Evolutionary conservation across 1,139 yeast species (phyloP).

Genomic region (Hyphopichia fennica): DNA sequence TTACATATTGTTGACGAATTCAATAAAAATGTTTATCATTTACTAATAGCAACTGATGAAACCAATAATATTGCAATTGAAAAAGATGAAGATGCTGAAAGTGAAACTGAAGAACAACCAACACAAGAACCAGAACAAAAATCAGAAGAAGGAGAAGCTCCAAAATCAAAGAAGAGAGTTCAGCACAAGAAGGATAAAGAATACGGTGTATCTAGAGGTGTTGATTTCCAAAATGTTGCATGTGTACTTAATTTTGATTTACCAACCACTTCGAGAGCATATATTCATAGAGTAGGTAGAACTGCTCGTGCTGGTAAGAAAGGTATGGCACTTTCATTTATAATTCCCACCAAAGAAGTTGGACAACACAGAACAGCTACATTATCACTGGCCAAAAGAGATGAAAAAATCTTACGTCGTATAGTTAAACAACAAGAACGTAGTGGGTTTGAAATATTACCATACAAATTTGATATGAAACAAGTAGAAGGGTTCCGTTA

Average conservation of each 20-base stretch:
- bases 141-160: slow-evolving; percentile 15
- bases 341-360: slow-evolving; percentile 77
- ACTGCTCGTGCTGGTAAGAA: slow-evolving; percentile 97
- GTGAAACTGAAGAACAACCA: slow-evolving; percentile 24
- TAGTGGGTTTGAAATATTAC: slow-evolving; percentile 70
- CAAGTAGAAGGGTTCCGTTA: slow-evolving; percentile 96
- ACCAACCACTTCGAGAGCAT: slow-evolving; percentile 86
- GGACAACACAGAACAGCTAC: slow-evolving; percentile 88
- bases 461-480: slow-evolving; percentile 87
- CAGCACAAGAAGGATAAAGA: slow-evolving; percentile 60
- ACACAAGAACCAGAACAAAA: slow-evolving; percentile 11
- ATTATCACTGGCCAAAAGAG: slow-evolving; percentile 69
- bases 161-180: slow-evolving; percentile 21
- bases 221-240: slow-evolving; percentile 93
- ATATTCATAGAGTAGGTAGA: slow-evolving; percentile 94
- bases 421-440: slow-evolving; percentile 76
- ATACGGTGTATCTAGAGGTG: slow-evolving; percentile 95
- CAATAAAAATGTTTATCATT: slow-evolving; percentile 82
- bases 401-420: slow-evolving; percentile 79
- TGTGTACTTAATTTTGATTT: slow-evolving; percentile 95
- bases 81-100: slow-evolving; percentile 52
- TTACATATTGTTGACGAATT: slow-evolving; percentile 94
- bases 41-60: slow-evolving; percentile 95
- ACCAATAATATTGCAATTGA: slow-evolving; percentile 54
- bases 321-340: slow-evolving; percentile 94